A percentile compares a stretch with the other conserved stretches of the same genome.
phyloP scores from a whole-genome alignment of 768 basidiomycete genomes.

The Termitomyces sp. region DNA sequence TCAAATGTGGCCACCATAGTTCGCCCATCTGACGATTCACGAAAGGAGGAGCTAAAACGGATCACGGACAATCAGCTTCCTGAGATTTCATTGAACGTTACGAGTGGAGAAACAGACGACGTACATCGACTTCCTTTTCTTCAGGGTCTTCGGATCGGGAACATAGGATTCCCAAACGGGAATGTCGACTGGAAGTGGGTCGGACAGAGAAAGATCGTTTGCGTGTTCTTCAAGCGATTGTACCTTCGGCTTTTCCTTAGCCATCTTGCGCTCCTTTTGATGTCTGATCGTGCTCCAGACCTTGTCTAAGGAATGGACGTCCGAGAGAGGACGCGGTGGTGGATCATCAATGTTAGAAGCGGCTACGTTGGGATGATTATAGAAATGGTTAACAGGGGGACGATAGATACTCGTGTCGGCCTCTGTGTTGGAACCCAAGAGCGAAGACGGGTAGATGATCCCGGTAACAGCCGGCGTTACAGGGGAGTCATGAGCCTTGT shows the following conservation, averaged over 20 bases:
- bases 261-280: conserved; percentile 62
- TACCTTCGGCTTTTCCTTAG: conserved; percentile 64
- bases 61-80: conserved; percentile 9
- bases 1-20: conserved; percentile 70
- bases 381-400: conserved; percentile 19
- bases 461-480: conserved; percentile 44
- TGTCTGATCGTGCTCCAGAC: conserved; percentile 65
- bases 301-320: conserved; percentile 42
- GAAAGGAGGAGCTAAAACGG: conserved; percentile 53
- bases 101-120: conserved; percentile 17
- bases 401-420: conserved; percentile 25
- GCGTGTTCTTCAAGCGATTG: conserved; percentile 53
- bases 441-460: conserved; percentile 37
- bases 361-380: conserved; percentile 33
- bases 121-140: conserved; percentile 63
- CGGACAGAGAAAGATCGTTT: conserved; percentile 27
- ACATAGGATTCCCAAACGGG: conserved; percentile 32
- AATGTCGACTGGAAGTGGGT: conserved; percentile 30
- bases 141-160: conserved; percentile 37
- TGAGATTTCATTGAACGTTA: conserved; percentile 9
- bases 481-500: conserved; percentile 27
- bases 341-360: conserved; percentile 38
- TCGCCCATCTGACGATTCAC: conserved; percentile 66
- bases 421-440: conserved; percentile 32
- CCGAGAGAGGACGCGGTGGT: conserved; percentile 30